A percentile compares a stretch with the other conserved stretches of the same genome.
These are phyloP conservation scores for Cadophora gregata DNA, from an alignment of 2,329 filamentous ascomycete genomes.

Conservation along the genomic window DNA sequence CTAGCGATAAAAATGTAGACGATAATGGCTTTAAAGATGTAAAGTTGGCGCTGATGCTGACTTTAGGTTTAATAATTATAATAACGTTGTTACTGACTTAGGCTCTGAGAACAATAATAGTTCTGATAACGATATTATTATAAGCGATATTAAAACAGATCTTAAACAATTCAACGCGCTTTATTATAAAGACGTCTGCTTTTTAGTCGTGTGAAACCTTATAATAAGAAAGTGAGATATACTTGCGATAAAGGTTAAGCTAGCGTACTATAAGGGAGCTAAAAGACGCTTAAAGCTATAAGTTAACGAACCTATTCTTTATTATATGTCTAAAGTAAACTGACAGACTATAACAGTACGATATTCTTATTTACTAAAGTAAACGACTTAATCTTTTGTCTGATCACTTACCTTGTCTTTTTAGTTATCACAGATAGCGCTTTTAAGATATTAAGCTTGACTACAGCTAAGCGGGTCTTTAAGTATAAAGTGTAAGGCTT, in stretches of 20 bases:
- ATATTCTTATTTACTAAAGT: conserved; percentile 36
- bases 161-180: conserved; percentile 24
- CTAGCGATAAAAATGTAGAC: background rate
- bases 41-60: no score
- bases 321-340: conserved; percentile 18
- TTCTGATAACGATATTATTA: conserved; percentile 22
- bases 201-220: no score
- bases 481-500: conserved; percentile 23
- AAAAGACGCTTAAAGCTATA: no score
- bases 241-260: no score
- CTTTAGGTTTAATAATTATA: conserved; percentile 5
- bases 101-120: conserved; percentile 20
- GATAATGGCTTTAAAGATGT: conserved; percentile 15
- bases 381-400: conserved; percentile 33
- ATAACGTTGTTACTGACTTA: conserved; percentile 20
- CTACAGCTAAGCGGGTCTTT: conserved; percentile 29
- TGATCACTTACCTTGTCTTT: conserved; percentile 31
- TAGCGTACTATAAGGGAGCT: no score
- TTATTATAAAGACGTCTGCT: conserved; percentile 21
- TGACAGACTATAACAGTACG: conserved; percentile 26
- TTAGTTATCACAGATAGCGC: conserved; percentile 28
- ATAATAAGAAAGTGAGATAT: no score
- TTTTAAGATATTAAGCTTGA: conserved; percentile 31
- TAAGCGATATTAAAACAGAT: conserved; percentile 20
- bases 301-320: background rate